Evolutionary conservation across 805 yeast genomes (phyloP).

Genomic region (Yamadazyma laniorum): DNA sequence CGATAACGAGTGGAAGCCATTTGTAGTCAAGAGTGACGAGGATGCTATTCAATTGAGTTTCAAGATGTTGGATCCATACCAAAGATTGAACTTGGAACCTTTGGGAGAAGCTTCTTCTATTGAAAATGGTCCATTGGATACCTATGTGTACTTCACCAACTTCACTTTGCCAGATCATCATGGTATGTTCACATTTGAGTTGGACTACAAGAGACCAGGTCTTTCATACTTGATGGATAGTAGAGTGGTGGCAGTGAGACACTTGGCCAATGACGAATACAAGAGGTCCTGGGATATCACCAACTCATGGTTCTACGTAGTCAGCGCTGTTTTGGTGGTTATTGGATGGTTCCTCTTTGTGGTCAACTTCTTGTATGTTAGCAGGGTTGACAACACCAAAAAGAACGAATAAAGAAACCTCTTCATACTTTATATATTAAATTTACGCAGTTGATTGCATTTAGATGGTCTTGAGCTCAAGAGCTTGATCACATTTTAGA

Average conservation of each 20-base stretch:
- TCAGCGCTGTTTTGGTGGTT: slow-evolving; percentile 67
- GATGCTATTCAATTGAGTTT: slow-evolving; percentile 78
- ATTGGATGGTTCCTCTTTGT: slow-evolving; percentile 76
- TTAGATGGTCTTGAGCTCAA: slow-evolving; percentile 1
- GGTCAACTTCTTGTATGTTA: slow-evolving; percentile 53
- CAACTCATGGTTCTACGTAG: slow-evolving; percentile 88
- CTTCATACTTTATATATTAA: background rate
- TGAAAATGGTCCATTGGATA: slow-evolving; percentile 40
- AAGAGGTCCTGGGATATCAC: slow-evolving; percentile 90
- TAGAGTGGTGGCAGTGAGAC: slow-evolving; percentile 80
- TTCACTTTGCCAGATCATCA: slow-evolving; percentile 92
- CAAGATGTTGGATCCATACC: slow-evolving; percentile 92
- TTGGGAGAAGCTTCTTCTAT: slow-evolving; percentile 35
- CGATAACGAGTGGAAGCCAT: slow-evolving; percentile 69
- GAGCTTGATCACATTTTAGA: slow-evolving; percentile 5
- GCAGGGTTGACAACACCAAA: slow-evolving; percentile 26
- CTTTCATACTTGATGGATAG: slow-evolving; percentile 62
- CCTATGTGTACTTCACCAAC: slow-evolving; percentile 45
- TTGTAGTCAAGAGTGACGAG: slow-evolving; percentile 29
- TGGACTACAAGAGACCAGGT: slow-evolving; percentile 79
- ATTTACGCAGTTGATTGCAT: too few relatives aligned
- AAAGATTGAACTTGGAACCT: slow-evolving; percentile 63
- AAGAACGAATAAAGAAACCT: slow-evolving; percentile 21
- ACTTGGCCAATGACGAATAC: slow-evolving; percentile 93
- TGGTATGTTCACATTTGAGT: slow-evolving; percentile 87